A percentile compares a stretch with the other conserved stretches of the same genome.
phyloP scores from a whole-genome alignment of 148 eudicot genomes.

The Tetragonia tetragonoides region DNA sequence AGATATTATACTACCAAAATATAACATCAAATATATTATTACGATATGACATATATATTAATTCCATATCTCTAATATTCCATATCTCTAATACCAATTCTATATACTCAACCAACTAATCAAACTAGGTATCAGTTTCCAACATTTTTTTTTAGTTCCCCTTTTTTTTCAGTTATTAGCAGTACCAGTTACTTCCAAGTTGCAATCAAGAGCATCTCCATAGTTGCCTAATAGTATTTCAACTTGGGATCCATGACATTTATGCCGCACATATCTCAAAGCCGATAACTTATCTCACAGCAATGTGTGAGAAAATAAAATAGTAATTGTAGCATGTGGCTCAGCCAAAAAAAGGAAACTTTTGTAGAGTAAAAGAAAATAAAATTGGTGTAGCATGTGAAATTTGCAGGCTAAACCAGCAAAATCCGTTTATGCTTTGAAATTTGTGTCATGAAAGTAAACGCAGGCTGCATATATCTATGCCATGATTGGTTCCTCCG shows the following conservation, averaged over 20 bases:
- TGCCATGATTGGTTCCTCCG: not conserved
- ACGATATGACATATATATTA: too few species aligned
- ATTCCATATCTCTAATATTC: too few species aligned
- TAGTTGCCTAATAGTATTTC: not conserved
- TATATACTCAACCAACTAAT: too few species aligned
- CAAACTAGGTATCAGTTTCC: too few species aligned
- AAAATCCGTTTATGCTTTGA: not conserved
- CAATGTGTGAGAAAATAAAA: not conserved
- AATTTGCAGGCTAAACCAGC: not conserved
- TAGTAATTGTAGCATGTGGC: not conserved
- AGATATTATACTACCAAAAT: too few species aligned
- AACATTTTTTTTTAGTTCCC: too few species aligned
- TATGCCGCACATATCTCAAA: conserved; percentile 10
- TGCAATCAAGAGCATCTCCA: too few species aligned
- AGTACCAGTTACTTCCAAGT: too few species aligned
- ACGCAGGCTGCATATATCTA: not conserved
- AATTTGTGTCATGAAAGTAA: not conserved
- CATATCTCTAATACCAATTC: too few species aligned
- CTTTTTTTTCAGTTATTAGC: too few species aligned
- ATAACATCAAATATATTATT: too few species aligned
- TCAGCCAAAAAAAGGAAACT: not conserved
- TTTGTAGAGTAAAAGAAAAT: not conserved
- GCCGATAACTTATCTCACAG: not conserved
- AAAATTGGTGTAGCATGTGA: not conserved
- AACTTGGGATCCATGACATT: conserved; percentile 5